Base-by-base conservation (phyloP, 768 basidiomycete genomes). In the Hemileccinum rubropunctum region DNA sequence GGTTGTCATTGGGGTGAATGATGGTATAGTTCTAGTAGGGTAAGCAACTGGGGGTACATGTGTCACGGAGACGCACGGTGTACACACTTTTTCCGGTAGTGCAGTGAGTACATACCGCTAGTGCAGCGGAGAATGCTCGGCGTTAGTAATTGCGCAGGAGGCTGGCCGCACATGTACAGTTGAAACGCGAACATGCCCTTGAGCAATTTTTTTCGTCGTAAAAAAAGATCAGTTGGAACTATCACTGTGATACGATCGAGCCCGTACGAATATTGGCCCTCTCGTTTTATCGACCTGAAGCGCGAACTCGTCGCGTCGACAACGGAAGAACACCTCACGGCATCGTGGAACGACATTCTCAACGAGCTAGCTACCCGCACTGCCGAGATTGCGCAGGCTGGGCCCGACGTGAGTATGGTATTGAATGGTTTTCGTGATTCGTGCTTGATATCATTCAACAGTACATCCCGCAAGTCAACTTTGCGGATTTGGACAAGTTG, bases 391-490 rank as follows among this genome's bases (percentile, higher is more conserved):
- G 71, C 70, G 2, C 57, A 70, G 42, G 63, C 71, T 50, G 82
- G 82, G 3, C 65, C 78, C 0, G 69, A 79, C 41, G 85, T 83
- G 57, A 47, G 77, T 6, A 26, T 45, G 21, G 34, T 23, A 1
- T 36, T 3, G 10, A 33, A 21, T 10, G 4, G 3, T 17, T 17
- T 47, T 3, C 13, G 43, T 45, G 15, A 26, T 27, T 20, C 6
- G 11, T 45, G 39, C 42, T 17, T 44, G 33, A 26, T 9, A 20
- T 28, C 21, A 7, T 21, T 47, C 15, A 15, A 49, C 40, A 86
- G 84, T 78, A 74, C 55, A 73, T 88, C 34, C 84, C 86, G 4
- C 79, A 81, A 63, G 76, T 88, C 42, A 69, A 78, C n/a, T 84
- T 84, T 59, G 59, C 71, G 4, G 76, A 83, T 39, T 67, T 88